Evolutionary conservation across 805 yeast genomes (phyloP), one percentile per base, ranked within the genome.

Genomic region (Tetrapisispora pingtungensis): DNA sequence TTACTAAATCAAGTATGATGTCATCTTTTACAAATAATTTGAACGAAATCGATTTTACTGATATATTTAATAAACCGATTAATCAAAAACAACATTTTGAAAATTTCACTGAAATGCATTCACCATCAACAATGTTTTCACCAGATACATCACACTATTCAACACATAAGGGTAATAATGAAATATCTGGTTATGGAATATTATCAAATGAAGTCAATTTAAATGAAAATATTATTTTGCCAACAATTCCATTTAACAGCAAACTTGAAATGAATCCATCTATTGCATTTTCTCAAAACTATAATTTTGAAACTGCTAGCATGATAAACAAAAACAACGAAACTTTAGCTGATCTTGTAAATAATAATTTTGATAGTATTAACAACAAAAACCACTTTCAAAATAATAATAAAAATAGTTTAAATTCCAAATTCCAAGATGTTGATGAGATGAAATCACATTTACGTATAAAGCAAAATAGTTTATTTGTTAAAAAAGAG

Each of bases 11-110:
- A 3, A 13, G 34, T n/a, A 12, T 39, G 7, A 8, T 42, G 15
- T 42, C 45, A 31, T 13, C 22, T 13, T 33, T 43, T 20, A 24
- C 51, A 10, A 43, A 49, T 24, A 51, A 54, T 44, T 40, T 58
- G 20, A 53, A 64, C 44, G 68, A 64, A 47, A 58, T 64, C 32
- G 68, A 64, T 51, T 64, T 64, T 35, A 64, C 66, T 8, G 56
- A 60, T 24, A 49, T 62, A 8, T 64, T 64, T 45, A 53, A 55
- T 10, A 58, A 54, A 34, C 54, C 59, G 3, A 36, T 52, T 2
- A 49, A 55, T 18, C 51, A 49, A 10, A 42, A 45, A 22, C 40
- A 22, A 5, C n/a, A 35, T 17, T 13, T 24, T 35, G 40, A 36
- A 6, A 36, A 35, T 5, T 4, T 15, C 1, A n/a, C 14, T 7